Conservation (phyloP, 257 asterid genomes). For the Handroanthus guayacan region DNA sequence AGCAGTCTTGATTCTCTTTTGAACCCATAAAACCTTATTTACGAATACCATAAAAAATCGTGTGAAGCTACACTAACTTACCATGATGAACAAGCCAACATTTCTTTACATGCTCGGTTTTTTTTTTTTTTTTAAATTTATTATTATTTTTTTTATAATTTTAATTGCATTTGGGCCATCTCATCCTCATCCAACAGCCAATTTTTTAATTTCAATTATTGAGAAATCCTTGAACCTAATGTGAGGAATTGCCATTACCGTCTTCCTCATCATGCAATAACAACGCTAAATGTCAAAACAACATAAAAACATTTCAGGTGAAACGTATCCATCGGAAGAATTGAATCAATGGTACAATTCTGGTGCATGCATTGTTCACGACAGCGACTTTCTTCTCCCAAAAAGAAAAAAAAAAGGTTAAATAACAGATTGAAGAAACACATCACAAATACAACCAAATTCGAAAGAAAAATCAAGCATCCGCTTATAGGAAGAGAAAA, state of each 20-base stretch:
- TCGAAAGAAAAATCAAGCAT: background rate
- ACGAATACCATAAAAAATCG: background rate
- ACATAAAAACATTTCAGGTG: background rate
- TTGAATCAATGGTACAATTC: background rate
- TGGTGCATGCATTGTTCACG: slow-evolving; percentile 23
- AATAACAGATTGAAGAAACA: background rate
- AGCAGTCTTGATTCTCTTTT: background rate
- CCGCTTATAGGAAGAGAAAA: background rate
- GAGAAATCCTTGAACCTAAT: background rate
- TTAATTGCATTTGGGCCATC: background rate
- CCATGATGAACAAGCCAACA: slow-evolving; percentile 2
- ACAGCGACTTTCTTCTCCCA: background rate
- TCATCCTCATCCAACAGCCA: slow-evolving; percentile 26
- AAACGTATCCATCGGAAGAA: slow-evolving; percentile 20
- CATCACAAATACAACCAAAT: background rate
- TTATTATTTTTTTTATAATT: too few relatives aligned
- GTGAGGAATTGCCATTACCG: background rate
- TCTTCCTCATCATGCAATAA: slow-evolving; percentile 31
- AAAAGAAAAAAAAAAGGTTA: background rate
- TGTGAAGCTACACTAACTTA: background rate
- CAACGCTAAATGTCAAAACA: background rate
- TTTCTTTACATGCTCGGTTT: background rate
- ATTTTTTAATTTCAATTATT: slow-evolving; percentile 2
- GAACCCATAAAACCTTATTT: background rate
- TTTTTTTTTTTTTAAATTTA: too few relatives aligned